phyloP scores from a whole-genome alignment of 148 eudicot species.

The Rhododendron kiyosumense region DNA sequence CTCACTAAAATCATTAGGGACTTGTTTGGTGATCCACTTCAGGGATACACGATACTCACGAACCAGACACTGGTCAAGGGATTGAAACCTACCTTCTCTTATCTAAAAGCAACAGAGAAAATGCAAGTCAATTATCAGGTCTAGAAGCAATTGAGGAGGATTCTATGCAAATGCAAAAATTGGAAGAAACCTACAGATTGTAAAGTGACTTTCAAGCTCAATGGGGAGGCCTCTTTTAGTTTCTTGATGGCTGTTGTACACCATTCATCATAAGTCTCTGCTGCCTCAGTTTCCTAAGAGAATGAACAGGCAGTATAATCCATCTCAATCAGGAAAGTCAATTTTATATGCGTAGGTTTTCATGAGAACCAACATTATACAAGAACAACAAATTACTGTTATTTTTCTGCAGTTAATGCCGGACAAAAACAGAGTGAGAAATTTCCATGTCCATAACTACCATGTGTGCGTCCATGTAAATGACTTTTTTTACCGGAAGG shows the following conservation, averaged over 20 bases:
- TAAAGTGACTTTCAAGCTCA: slow-evolving; percentile 85
- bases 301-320: slow-evolving; percentile 1
- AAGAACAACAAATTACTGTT: neutral
- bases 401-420: neutral
- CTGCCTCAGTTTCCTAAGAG: slow-evolving; percentile 62
- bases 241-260: slow-evolving; percentile 50
- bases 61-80: slow-evolving; percentile 82
- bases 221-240: slow-evolving; percentile 82
- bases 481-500: neutral
- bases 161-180: neutral
- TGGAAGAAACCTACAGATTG: slow-evolving; percentile 67
- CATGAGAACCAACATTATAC: neutral
- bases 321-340: neutral
- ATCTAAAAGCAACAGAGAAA: slow-evolving; percentile 38
- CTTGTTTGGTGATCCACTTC: slow-evolving; percentile 56
- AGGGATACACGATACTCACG: slow-evolving; percentile 73
- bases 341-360: neutral
- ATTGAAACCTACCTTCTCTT: slow-evolving; percentile 84
- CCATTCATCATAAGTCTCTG: slow-evolving; percentile 50
- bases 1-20: slow-evolving; percentile 87
- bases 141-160: slow-evolving; percentile 4
- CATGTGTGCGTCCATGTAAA: neutral
- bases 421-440: neutral
- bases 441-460: neutral
- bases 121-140: slow-evolving; percentile 6